A percentile compares a stretch with the other conserved stretches of the same genome.
phyloP scores from a whole-genome alignment of 139 green algal genomes.

The Chlamydomonas incerta region DNA sequence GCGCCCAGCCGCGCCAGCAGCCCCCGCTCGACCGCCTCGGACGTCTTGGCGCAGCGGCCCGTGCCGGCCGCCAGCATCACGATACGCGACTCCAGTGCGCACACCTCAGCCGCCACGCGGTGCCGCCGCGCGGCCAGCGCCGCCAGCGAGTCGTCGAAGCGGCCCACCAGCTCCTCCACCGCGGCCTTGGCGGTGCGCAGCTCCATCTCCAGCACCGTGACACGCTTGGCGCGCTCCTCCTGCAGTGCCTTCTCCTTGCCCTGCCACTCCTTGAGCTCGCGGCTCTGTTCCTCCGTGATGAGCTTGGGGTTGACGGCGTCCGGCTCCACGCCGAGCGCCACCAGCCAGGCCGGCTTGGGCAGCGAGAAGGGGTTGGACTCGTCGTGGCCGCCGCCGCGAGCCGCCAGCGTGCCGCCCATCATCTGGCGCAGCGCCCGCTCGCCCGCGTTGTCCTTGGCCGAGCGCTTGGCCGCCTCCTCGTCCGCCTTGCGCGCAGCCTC shows the following conservation, averaged over 20 bases:
- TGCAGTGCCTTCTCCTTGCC: constrained; percentile 44
- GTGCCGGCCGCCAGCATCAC: constrained; percentile 30
- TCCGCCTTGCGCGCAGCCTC: constrained; percentile 27
- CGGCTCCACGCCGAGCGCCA: constrained; percentile 23
- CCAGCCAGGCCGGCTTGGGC: constrained; percentile 58
- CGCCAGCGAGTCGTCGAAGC: constrained; percentile 49
- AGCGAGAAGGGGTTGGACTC: constrained; percentile 41
- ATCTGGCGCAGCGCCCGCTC: constrained; percentile 59
- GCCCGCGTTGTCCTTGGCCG: constrained; percentile 8
- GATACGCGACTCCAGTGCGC: constrained; percentile 35
- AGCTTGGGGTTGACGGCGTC: constrained; percentile 51
- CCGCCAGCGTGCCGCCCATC: constrained; percentile 64
- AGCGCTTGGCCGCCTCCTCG: constrained; percentile 25
- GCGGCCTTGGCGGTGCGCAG: constrained; percentile 41
- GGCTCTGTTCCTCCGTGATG: constrained; percentile 50
- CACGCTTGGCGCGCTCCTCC: constrained; percentile 55
- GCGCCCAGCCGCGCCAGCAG: constrained; percentile 14
- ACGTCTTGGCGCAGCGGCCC: background rate
- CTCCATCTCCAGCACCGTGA: constrained; percentile 54
- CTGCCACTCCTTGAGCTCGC: constrained; percentile 45
- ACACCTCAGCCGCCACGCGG: constrained; percentile 23
- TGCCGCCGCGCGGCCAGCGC: constrained; percentile 24
- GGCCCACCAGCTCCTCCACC: constrained; percentile 39
- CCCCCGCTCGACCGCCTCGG: constrained; percentile 13
- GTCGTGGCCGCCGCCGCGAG: constrained; percentile 15